Base-by-base conservation (phyloP, 1,284 basidiomycete genomes). In the Agroathelia rolfsii region DNA sequence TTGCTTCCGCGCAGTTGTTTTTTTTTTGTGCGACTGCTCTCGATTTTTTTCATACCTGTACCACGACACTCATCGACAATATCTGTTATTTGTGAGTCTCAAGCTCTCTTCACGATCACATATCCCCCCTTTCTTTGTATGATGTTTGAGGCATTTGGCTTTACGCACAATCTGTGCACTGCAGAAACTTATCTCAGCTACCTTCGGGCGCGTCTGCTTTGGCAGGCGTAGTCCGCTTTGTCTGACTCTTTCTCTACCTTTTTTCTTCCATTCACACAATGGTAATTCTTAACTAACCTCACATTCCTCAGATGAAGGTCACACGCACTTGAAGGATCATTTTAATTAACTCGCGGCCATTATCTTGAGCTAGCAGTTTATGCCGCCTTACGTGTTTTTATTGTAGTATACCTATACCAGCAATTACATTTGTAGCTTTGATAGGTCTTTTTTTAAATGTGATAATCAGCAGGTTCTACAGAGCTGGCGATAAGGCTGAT, bases 111-210 rank as follows among this genome's bases (percentile, higher is more conserved):
- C 36, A 41, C 14, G 7, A 20, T 28, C 32, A 20, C 18, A 32
- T 41, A 26, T 37, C 30, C 43, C 52, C 37, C 13, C 19, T 33
- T 35, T 28, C 38, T 41, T 19, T 34, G 38, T 41, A 75, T 78
- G 81, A 84, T 84, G 80, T 78, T 82, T 82, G 81, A 84, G 81
- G 81, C 80, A 84, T 84, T 84, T 84, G 80, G 81, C 81, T 84
- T 84, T 82, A 84, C 42, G 77, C 68, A 61, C 68, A 69, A 61
- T 55, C 58, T 67, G 66, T 57, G 56, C 62, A 49, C 51, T 72
- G 68, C 69, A 69, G 68, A 71, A 71, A 61, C 40, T 40, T 58
- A 71, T 67, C 68, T 72, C 69, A 72, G 70, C 68, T 71, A 71
- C 68, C 68, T 71, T 69, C 66, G 61, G 59, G 50, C 53, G 56